Base-by-base conservation (phyloP, 495 filamentous ascomycete species). In the Lasiosphaeria ovina region DNA sequence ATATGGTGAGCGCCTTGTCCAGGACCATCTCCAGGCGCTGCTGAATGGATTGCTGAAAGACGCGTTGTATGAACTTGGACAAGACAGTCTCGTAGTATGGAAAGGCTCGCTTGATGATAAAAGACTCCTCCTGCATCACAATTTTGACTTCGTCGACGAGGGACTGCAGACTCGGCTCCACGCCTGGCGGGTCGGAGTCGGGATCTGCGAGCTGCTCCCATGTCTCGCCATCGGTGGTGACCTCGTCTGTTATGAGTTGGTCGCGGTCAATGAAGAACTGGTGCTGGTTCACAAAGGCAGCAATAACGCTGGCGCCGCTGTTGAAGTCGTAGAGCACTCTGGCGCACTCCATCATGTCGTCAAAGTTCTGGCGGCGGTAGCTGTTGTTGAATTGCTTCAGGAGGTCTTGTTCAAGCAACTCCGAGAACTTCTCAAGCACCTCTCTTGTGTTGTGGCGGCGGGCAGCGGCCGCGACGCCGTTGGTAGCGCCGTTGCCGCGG, bases 21-120 rank as follows among this genome's bases (percentile, higher is more conserved):
- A 99, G 79, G 8, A 99, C 92, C 89, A 96, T 92, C 66, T 99
- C 95, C 11, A 99, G 80, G 3, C 92, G 81, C 72, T 98, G 94
- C 70, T 98, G 95, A 62, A 98, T 89, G 3, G 93, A 97, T 71
- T 99, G 95, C 69, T 99, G 93, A 70, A 98, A 99, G 6, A 99
- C 87, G 36, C 95, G 84, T 72, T 98, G 95, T 34, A 98, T 76
- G 64, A 99, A 99, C 61, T 90, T 91, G 42, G 85, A 84, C 49
- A 99, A 76, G 5, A 99, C 95, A 56, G 93, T 90, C 51, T 99
- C 95, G 65, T 96, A 90, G 73, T 91, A 98, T 2, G 95, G 92
- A 69, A 99, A 99, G 4, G 93, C 95, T 34, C 91, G 83, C 68
- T 91, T 93, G 65, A 99, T 97, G 69, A 96, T 96, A 62, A 89